phyloP scores from a whole-genome alignment of 1,139 yeast genomes.

The Lodderomyces orthopsilosis region DNA sequence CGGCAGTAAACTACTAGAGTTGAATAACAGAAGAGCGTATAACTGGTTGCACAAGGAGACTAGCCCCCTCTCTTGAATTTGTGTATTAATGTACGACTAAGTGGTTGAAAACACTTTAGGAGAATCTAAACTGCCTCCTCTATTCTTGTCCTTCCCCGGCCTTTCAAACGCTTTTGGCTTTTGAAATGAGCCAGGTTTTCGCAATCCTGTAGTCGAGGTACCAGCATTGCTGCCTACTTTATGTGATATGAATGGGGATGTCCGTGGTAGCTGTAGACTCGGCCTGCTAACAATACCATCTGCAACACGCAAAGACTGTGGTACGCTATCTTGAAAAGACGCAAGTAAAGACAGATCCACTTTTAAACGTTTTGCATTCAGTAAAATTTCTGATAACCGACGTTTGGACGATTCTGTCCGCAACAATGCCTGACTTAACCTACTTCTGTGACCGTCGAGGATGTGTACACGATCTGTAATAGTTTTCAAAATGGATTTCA shows the following conservation, averaged over 20 bases:
- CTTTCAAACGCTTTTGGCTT: slow-evolving; percentile 19
- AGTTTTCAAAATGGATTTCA: background rate
- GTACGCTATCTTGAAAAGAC: background rate
- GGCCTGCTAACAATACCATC: slow-evolving; percentile 12
- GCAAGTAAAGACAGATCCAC: background rate
- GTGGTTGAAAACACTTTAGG: slow-evolving; percentile 27
- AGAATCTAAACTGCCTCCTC: slow-evolving; percentile 26
- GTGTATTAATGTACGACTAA: background rate
- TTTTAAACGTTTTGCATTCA: slow-evolving; percentile 2
- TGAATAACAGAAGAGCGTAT: slow-evolving; percentile 40
- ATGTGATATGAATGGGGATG: slow-evolving; percentile 39
- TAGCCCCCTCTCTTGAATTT: slow-evolving; percentile 19
- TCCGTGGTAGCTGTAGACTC: slow-evolving; percentile 21
- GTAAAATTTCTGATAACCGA: slow-evolving; percentile 3
- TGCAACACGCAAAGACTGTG: slow-evolving; percentile 3
- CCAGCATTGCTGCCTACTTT: slow-evolving; percentile 16
- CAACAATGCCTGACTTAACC: background rate
- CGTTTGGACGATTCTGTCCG: slow-evolving; percentile 3
- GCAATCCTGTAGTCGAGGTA: slow-evolving; percentile 24
- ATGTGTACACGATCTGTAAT: background rate
- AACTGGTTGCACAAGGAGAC: slow-evolving; percentile 43
- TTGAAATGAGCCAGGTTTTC: slow-evolving; percentile 55
- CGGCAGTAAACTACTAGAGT: slow-evolving; percentile 29
- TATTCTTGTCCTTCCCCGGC: slow-evolving; percentile 15
- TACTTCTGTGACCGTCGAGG: background rate